Evolutionary conservation across 805 yeast genomes (phyloP), one percentile per base, ranked within the genome.

Genomic region (Wickerhamiella australiensis): DNA sequence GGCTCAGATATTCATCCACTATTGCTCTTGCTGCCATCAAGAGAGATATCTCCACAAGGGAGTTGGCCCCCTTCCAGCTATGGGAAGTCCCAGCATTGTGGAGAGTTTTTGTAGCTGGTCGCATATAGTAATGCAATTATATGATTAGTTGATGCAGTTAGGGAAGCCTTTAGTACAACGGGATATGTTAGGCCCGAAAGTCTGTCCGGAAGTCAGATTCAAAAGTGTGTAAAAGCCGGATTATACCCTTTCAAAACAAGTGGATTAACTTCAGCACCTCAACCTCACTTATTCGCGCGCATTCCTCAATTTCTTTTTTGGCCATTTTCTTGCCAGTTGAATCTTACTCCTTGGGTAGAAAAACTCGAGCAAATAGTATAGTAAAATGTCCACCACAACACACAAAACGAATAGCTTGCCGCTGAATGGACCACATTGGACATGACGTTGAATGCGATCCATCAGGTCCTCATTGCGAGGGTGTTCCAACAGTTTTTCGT

Each of bases 251-350:
- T n/a, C n/a, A n/a, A n/a, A n/a, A n/a, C n/a, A n/a, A n/a, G n/a
- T n/a, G n/a, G n/a, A n/a, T n/a, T n/a, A n/a, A n/a, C n/a, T n/a
- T n/a, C n/a, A n/a, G n/a, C n/a, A n/a, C n/a, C n/a, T n/a, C n/a
- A n/a, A n/a, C n/a, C n/a, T n/a, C n/a, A n/a, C n/a, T n/a, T n/a
- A 29, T 29, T 29, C 13, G 13, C n/a, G 4, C 4, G 33, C 13
- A 11, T 11, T 11, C 4, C 4, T 11, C 13, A 29, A 4, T 29
- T 29, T 17, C 20, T 33, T 33, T 15, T 13, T 17, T 13, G 65
- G 95, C 96, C 96, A 88, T 63, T 87, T 85, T 2, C 73, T 67
- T 0, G 80, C 95, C 46, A 63, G 57, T 57, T 92, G 96, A n/a
- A 92, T 83, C 18, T 71, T 65, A 1, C 68, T 70, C 15, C 72